Percentiles rank a stretch among this genome's conserved stretches.
These are phyloP conservation scores for Globisporangium orthogonon DNA, from an alignment of 352 stramenopile species.

Conservation along the genomic window DNA sequence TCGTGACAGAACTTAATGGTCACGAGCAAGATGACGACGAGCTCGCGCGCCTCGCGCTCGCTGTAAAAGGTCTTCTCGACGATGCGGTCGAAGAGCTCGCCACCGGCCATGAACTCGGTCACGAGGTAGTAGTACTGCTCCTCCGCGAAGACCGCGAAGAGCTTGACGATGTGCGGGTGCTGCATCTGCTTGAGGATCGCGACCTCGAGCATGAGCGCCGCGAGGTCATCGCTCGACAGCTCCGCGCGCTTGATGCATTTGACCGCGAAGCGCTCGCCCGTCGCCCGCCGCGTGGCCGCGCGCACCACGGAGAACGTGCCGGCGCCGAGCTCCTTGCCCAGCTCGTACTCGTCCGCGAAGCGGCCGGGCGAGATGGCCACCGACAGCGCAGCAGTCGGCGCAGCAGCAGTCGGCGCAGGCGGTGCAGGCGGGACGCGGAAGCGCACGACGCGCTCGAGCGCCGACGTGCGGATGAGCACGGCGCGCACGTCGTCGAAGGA, in stretches of 20 bases:
- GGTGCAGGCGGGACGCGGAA: slow-evolving; percentile 41
- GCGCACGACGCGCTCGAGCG: slow-evolving; percentile 43
- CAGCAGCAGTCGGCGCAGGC: slow-evolving; percentile 13
- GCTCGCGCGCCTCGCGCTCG: slow-evolving; percentile 69
- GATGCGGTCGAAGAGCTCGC: slow-evolving; percentile 84
- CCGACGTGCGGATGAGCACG: slow-evolving; percentile 60
- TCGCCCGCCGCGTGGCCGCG: slow-evolving; percentile 36
- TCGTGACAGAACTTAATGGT: slow-evolving; percentile 86
- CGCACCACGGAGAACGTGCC: slow-evolving; percentile 61
- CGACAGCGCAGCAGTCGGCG: background rate
- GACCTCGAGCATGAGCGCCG: slow-evolving; percentile 72
- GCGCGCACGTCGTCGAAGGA: slow-evolving; percentile 69
- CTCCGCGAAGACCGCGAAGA: slow-evolving; percentile 90
- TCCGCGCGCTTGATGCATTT: slow-evolving; percentile 55
- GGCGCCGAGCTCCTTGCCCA: slow-evolving; percentile 48
- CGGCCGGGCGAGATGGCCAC: slow-evolving; percentile 9
- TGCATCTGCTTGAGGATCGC: slow-evolving; percentile 79
- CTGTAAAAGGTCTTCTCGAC: slow-evolving; percentile 86
- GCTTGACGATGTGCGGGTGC: slow-evolving; percentile 85
- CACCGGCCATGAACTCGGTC: slow-evolving; percentile 92
- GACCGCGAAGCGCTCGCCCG: slow-evolving; percentile 42
- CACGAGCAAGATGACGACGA: slow-evolving; percentile 72
- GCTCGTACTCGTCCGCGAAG: slow-evolving; percentile 59
- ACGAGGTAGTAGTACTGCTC: slow-evolving; percentile 95
- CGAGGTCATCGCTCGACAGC: slow-evolving; percentile 43